These are phyloP conservation scores for Multifurca ochricompacta DNA, from an alignment of 768 basidiomycete species.

Conservation along the genomic window DNA sequence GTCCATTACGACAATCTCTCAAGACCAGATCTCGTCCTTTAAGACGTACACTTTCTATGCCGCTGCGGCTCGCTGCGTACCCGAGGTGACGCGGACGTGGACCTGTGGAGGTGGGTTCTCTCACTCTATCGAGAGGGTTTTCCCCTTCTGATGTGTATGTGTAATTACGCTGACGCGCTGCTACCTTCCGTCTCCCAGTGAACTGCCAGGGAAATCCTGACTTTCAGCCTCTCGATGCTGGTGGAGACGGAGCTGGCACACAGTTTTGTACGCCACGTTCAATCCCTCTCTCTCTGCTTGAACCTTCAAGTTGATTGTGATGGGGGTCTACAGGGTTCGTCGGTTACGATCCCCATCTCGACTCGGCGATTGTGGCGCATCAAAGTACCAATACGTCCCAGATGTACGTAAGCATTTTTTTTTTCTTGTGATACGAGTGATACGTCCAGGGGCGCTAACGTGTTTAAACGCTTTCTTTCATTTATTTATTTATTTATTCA, in stretches of 20 bases:
- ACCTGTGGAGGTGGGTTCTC: not conserved
- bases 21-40: constrained; percentile 34
- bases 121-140: not conserved
- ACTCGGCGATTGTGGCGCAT: constrained; percentile 48
- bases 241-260: not conserved
- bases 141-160: too few species aligned
- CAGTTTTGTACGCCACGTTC: not conserved
- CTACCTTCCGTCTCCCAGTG: not conserved
- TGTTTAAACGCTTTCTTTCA: too few species aligned
- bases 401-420: not conserved
- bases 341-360: constrained; percentile 43
- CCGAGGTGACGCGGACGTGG: not conserved
- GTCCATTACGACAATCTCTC: not conserved
- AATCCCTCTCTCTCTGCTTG: not conserved
- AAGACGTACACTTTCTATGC: constrained; percentile 12
- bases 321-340: constrained; percentile 25
- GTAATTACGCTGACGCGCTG: not conserved
- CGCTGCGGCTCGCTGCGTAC: not conserved
- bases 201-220: not conserved
- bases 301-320: not conserved
- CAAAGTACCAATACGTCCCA: constrained; percentile 41
- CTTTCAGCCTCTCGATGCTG: not conserved
- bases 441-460: not conserved
- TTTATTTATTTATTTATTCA: too few species aligned
- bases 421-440: not conserved